phyloP scores from a whole-genome alignment of 2,329 filamentous ascomycete species.

The Fusarium fracticaudum region DNA sequence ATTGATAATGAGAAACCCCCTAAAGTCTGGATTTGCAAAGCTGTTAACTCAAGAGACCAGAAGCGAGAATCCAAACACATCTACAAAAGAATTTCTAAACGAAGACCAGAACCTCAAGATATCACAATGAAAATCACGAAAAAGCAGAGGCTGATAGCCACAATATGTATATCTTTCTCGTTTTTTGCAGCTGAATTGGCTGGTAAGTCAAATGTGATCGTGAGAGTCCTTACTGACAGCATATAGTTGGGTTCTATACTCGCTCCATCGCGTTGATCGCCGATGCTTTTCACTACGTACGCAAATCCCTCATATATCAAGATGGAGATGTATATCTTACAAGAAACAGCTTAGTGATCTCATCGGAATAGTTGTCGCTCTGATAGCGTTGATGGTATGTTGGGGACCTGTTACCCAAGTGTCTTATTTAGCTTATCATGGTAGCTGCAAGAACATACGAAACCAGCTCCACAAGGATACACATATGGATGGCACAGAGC shows the following conservation, averaged over 20 bases:
- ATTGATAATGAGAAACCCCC: neutral
- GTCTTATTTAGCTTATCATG: neutral
- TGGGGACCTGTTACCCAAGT: neutral
- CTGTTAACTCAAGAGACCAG: neutral
- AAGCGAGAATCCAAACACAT: neutral
- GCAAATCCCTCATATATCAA: neutral
- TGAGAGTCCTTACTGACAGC: neutral
- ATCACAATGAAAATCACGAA: constrained; percentile 34
- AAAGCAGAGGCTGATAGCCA: constrained; percentile 58
- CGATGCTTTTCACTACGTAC: constrained; percentile 80
- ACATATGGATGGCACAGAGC: constrained; percentile 82
- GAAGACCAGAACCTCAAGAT: neutral
- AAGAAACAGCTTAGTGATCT: constrained; percentile 71
- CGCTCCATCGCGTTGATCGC: constrained; percentile 76
- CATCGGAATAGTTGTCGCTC: constrained; percentile 73
- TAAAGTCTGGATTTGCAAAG: neutral
- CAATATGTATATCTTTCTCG: constrained; percentile 59
- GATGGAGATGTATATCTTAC: constrained; percentile 11
- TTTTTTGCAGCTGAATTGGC: constrained; percentile 64
- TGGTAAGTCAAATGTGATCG: constrained; percentile 46
- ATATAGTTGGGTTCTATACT: constrained; percentile 72
- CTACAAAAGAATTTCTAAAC: neutral
- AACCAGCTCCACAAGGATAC: constrained; percentile 59
- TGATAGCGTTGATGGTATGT: constrained; percentile 70
- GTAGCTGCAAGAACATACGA: constrained; percentile 65